Percentiles rank a stretch among this genome's conserved stretches.
Conservation (phyloP, 176 grass and related monocot genomes). For the Thalia dealbata region DNA sequence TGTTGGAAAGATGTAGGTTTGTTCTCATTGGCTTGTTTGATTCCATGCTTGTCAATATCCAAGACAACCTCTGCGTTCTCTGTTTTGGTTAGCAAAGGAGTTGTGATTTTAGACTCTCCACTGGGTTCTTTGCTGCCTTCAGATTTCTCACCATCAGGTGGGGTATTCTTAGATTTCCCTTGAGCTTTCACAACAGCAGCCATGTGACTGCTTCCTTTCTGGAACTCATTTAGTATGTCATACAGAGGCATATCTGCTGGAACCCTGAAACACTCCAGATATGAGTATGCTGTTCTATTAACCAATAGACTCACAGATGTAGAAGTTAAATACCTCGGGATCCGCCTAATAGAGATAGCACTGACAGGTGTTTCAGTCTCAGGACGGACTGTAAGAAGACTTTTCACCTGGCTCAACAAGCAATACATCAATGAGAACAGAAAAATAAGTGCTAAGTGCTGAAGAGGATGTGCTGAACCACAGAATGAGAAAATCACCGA, state of each 20-base stretch:
- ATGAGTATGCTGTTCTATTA: not conserved
- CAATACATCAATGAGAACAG: slow-evolving; percentile 22
- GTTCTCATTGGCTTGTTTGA: slow-evolving; percentile 48
- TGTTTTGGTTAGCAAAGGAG: slow-evolving; percentile 60
- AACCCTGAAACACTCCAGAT: slow-evolving; percentile 47
- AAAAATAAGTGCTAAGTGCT: slow-evolving; percentile 3
- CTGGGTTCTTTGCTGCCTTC: slow-evolving; percentile 33
- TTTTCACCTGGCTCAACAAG: slow-evolving; percentile 69
- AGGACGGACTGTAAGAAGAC: slow-evolving; percentile 97
- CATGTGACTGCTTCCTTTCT: slow-evolving; percentile 99
- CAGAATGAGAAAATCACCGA: slow-evolving; percentile 1
- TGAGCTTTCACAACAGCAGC: slow-evolving; percentile 80
- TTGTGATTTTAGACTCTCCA: slow-evolving; percentile 25
- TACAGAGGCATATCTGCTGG: slow-evolving; percentile 97
- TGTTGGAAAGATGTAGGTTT: slow-evolving; percentile 16
- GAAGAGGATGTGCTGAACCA: not conserved
- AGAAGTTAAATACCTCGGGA: slow-evolving; percentile 56
- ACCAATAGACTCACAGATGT: slow-evolving; percentile 18
- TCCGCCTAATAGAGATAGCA: slow-evolving; percentile 95
- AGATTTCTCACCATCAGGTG: slow-evolving; percentile 30
- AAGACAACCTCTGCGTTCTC: slow-evolving; percentile 55
- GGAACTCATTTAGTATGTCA: slow-evolving; percentile 99
- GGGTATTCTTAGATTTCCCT: slow-evolving; percentile 41
- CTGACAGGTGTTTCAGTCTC: slow-evolving; percentile 99
- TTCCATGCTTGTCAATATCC: slow-evolving; percentile 54